These are phyloP conservation scores for Claviceps fusiformis DNA, from an alignment of 2,329 filamentous ascomycete genomes.

Conservation along the genomic window DNA sequence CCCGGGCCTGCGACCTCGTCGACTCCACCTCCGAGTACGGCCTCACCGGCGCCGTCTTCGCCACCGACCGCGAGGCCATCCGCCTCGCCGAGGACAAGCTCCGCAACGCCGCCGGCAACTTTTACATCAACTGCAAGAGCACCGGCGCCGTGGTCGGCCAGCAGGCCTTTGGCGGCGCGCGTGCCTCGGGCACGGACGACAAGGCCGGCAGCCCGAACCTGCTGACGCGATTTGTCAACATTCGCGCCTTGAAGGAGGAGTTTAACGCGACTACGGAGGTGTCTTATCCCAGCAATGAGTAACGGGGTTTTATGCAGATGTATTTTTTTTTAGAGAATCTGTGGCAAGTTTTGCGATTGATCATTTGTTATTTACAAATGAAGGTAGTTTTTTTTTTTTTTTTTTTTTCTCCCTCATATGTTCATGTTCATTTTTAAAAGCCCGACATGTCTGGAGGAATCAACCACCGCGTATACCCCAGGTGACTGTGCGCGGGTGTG, in stretches of 20 bases:
- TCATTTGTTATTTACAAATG: no score
- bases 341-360: no score
- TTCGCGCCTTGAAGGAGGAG: constrained; percentile 62
- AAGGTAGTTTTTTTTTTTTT: no score
- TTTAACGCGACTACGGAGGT: constrained; percentile 51
- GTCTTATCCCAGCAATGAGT: constrained; percentile 61
- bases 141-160: constrained; percentile 61
- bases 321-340: no score
- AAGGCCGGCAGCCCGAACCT: constrained; percentile 56
- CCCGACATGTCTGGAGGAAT: no score
- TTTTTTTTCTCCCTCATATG: no score
- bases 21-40: constrained; percentile 65
- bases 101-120: constrained; percentile 65
- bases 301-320: no score
- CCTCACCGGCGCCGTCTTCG: constrained; percentile 65
- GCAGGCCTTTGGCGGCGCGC: constrained; percentile 56
- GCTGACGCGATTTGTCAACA: constrained; percentile 51
- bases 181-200: constrained; percentile 59
- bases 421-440: no score
- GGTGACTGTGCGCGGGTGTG: no score
- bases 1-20: constrained; percentile 45
- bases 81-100: constrained; percentile 57
- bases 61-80: constrained; percentile 51
- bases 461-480: no score
- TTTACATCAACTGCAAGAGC: constrained; percentile 77